Base-by-base conservation (phyloP, 2,329 filamentous ascomycete species). In the Pseudocercospora cruenta region DNA sequence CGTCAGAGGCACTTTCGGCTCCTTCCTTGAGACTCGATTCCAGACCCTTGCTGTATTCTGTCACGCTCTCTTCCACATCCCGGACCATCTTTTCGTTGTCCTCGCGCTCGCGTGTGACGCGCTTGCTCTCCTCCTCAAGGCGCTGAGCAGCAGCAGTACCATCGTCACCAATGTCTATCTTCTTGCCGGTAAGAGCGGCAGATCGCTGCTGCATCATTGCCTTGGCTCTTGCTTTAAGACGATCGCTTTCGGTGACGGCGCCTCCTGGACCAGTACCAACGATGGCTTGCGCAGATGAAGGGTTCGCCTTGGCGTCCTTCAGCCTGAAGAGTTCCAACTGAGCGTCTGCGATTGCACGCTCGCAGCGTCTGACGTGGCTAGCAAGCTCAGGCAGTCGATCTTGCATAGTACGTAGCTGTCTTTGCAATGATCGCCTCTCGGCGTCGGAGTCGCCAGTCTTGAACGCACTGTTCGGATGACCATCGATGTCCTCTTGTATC, bases 121-220 rank as follows among this genome's bases (percentile, higher is more conserved):
- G 90, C 69, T 91, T 88, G 72, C 84, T 95, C 80, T 99, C 94
- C 72, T 96, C 91, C 78, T 98, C 95, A 16, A 98, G 80, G 36
- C 95, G 88, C 80, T 93, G 91, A 55, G 93, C 89, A 3, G 92
- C 92, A 69, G 91, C 92, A 26, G 86, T 85, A 69, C 94, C 90
- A 70, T 96, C 92, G 67, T 90, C 86, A 54, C 82, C 83, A 1
- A 83, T 79, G 43, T 92, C 88, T 55, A 89, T 84, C 51, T 90
- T 82, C 79, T 90, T 93, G 64, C 95, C 95, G 22, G 93, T 93
- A 69, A 99, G 82, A 19, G 95, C 94, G 63, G 95, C 95, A 71
- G 95, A 94, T 66, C 95, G 91, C 75, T 97, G 94, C 81, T 98
- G 94, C 95, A 99, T 99, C 89, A 97, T 96, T 45, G 94, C 94